Base-by-base conservation (phyloP, 2,329 filamentous ascomycete species). In the Epichloe gansuensis region DNA sequence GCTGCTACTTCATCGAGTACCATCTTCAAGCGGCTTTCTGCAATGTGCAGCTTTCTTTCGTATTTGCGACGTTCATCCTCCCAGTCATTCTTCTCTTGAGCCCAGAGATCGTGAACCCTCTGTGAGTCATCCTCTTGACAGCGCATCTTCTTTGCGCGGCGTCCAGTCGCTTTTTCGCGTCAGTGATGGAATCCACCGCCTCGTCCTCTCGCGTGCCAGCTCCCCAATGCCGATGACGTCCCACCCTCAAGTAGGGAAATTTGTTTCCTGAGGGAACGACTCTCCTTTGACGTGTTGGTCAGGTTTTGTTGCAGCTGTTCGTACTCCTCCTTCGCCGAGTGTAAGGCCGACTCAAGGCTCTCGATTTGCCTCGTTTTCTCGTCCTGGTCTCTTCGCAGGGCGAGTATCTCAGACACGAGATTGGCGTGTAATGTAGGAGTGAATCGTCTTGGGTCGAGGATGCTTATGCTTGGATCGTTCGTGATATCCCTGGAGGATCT, bases 361-460 rank as follows among this genome's bases (percentile, higher is more conserved):
- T 96, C 91, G 52, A 98, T 95, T 51, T 89, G 78, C 61, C 82
- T 88, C 45, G 85, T 80, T 69, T 95, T 96, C 43, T 87, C 88
- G 64, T 98, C 93, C 56, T 97, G 81, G 58, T 98, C 93, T 54
- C 93, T 79, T 23, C 91, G 82, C 48, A 98, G 72, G 2, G 83
- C 82, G 41, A 98, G 74, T 57, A 98, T 98, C 67, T 98, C 93
- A 0, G 91, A 91, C 1, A 98, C 91, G 6, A 98, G 74, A 48
- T 88, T 96, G 8, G 93, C 93, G 67, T 97, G 93, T 11, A 98
- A 72, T 0, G 91, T 97, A 1, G 93, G 93, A 0, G 93, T 98
- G 64, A 98, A 96, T 39, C 93, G 81, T 52, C 91, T 82, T 3
- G 93, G 90, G 63, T 98, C 93, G 34, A 96, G 74, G 23, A 89